Evolutionary conservation across 2,329 filamentous ascomycete species (phyloP).

Genomic region (Aspergillus sergii): DNA sequence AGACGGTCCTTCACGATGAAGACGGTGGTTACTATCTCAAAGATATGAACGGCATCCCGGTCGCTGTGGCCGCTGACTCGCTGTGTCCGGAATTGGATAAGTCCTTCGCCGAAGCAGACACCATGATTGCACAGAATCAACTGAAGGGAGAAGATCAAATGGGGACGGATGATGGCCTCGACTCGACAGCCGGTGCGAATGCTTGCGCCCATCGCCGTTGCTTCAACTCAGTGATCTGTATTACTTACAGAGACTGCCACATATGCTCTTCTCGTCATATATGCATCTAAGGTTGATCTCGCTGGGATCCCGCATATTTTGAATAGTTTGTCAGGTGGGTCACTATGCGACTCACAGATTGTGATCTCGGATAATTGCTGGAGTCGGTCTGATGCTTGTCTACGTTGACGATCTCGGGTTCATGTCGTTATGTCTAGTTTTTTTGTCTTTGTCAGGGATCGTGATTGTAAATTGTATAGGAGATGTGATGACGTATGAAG

Average conservation of each 20-base stretch:
- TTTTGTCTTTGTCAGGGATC: background rate
- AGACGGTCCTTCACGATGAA: constrained; percentile 6
- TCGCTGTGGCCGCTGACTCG: constrained; percentile 2
- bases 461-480: background rate
- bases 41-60: background rate
- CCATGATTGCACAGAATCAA: background rate
- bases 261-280: no score
- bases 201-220: background rate
- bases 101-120: constrained; percentile 3
- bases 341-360: no score
- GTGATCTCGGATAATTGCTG: background rate
- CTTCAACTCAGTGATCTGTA: no score
- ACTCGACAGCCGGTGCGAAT: background rate
- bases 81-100: constrained; percentile 1
- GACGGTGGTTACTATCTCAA: constrained; percentile 11
- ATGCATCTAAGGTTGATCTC: no score
- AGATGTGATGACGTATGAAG: no score
- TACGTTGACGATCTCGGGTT: background rate
- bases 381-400: no score
- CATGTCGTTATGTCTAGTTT: background rate
- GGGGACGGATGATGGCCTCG: background rate
- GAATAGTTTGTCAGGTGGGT: no score
- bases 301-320: no score
- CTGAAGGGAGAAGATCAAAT: background rate
- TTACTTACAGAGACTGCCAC: no score